These are phyloP conservation scores for Pseudogymnoascus pannorum DNA, from an alignment of 2,329 filamentous ascomycete genomes.

Conservation along the genomic window DNA sequence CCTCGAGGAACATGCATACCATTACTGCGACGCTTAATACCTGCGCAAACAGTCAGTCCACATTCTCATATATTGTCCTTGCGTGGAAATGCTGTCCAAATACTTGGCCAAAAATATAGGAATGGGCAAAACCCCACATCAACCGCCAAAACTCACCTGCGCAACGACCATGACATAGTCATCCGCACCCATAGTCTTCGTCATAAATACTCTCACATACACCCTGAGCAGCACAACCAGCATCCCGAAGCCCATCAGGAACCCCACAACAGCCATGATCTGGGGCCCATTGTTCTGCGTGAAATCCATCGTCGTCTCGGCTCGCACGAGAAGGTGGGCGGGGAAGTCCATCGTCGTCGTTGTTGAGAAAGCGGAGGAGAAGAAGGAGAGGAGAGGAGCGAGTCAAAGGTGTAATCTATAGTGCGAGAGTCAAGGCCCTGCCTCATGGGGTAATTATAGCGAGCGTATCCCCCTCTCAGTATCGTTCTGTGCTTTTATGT, in stretches of 20 bases:
- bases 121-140: constrained; percentile 11
- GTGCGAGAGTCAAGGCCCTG: not conserved
- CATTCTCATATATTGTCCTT: not conserved
- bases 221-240: constrained; percentile 32
- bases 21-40: constrained; percentile 23
- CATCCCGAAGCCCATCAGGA: constrained; percentile 31
- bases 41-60: constrained; percentile 13
- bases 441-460: not conserved
- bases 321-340: not conserved
- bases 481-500: not conserved
- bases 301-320: constrained; percentile 14
- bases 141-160: constrained; percentile 28
- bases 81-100: not conserved
- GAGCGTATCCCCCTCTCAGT: not conserved
- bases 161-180: constrained; percentile 39
- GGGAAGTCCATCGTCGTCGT: not conserved
- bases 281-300: constrained; percentile 30
- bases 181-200: constrained; percentile 39
- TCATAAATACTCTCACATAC: constrained; percentile 37
- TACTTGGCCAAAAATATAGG: constrained; percentile 16
- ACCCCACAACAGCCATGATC: constrained; percentile 34
- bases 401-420: not conserved
- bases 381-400: not conserved
- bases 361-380: not conserved
- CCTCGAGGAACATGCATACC: not conserved